A percentile compares a stretch with the other conserved stretches of the same genome.
Evolutionary conservation across 169 alveolate genomes (phyloP).

Genomic region (Plasmodium reichenowi): DNA sequence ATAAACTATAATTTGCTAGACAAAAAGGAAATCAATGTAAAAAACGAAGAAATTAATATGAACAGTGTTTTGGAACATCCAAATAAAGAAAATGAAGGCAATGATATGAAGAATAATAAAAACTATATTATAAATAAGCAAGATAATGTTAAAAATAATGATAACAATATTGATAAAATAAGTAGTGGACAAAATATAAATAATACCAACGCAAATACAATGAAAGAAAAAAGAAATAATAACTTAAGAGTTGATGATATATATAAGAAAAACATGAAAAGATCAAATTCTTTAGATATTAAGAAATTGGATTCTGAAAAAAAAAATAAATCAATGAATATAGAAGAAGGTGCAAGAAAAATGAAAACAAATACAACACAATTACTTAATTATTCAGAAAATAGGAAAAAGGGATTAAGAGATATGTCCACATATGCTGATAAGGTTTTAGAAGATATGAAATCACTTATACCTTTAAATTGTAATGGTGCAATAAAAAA

Average conservation of each 20-base stretch:
- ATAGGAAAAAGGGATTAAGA: constrained; percentile 69
- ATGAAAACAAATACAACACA: constrained; percentile 24
- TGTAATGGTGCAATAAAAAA: constrained; percentile 5
- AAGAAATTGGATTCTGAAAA: constrained; percentile 12
- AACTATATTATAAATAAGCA: not conserved
- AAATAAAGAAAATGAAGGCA: not conserved
- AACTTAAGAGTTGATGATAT: not conserved
- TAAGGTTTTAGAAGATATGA: constrained; percentile 69
- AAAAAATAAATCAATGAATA: not conserved
- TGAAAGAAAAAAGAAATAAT: not conserved
- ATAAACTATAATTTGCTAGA: constrained; percentile 32
- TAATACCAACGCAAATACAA: not conserved
- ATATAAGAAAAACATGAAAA: constrained; percentile 15
- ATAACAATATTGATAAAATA: not conserved
- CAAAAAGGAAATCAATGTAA: not conserved
- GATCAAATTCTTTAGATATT: constrained; percentile 52
- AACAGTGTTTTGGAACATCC: not conserved
- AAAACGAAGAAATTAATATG: not conserved
- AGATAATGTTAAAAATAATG: not conserved
- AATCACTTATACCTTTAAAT: constrained; percentile 64
- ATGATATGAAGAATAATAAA: not conserved
- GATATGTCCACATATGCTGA: constrained; percentile 76
- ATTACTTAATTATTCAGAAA: constrained; percentile 54
- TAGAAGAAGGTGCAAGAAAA: not conserved
- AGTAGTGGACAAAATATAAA: not conserved